phyloP scores from a whole-genome alignment of 768 basidiomycete species.

The Russula emetica region DNA sequence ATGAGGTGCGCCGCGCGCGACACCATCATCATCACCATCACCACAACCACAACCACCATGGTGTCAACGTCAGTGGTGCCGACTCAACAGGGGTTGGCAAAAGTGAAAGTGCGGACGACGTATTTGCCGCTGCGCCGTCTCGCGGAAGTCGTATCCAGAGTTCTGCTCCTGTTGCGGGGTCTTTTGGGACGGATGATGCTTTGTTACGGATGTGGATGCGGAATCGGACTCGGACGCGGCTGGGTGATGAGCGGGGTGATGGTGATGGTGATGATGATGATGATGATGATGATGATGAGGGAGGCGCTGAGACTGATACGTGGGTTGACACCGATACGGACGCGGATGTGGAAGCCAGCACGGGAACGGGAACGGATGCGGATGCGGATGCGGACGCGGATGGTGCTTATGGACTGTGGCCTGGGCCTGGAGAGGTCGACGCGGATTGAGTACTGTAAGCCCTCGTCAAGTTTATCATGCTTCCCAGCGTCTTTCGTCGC shows the following conservation, averaged over 20 bases:
- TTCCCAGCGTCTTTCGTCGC: background rate
- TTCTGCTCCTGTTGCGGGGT: background rate
- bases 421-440: no score
- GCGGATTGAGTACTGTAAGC: background rate
- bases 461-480: no score
- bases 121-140: background rate
- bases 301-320: constrained; percentile 2
- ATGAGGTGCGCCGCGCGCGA: constrained; percentile 47
- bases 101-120: constrained; percentile 1
- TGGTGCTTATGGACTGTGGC: background rate
- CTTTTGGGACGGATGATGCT: background rate
- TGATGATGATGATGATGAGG: background rate
- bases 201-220: background rate
- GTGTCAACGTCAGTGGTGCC: background rate
- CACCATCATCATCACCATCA: background rate
- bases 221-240: no score
- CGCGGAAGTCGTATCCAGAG: background rate
- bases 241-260: background rate
- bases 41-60: background rate
- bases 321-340: constrained; percentile 29
- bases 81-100: background rate
- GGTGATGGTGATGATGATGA: background rate
- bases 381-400: no score
- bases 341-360: background rate
- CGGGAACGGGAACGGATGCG: background rate